These are phyloP conservation scores for Viscum album DNA, from an alignment of 177 flowering plant species.

Conservation along the genomic window DNA sequence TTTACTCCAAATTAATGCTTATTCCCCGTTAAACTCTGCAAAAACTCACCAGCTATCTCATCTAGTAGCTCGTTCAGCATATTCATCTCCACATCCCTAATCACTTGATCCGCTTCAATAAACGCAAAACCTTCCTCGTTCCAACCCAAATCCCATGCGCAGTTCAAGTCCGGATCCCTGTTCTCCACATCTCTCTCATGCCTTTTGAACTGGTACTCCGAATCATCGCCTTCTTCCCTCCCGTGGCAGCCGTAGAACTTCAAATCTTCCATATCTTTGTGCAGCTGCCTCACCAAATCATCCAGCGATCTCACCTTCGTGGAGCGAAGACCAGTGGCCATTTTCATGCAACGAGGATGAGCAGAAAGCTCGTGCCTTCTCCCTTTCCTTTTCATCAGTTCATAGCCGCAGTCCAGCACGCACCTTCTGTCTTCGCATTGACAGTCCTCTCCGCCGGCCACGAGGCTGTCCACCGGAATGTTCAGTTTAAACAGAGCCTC, in stretches of 20 bases:
- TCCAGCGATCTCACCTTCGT: slow-evolving; percentile 36
- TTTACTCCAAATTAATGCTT: slow-evolving; percentile 1
- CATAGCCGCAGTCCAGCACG: slow-evolving; percentile 50
- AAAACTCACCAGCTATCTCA: slow-evolving; percentile 38
- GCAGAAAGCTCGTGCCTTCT: slow-evolving; percentile 39
- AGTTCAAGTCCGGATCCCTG: slow-evolving; percentile 40
- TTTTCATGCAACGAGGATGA: slow-evolving; percentile 23
- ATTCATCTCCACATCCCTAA: slow-evolving; percentile 49
- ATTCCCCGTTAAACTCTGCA: slow-evolving; percentile 10
- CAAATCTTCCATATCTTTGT: slow-evolving; percentile 41
- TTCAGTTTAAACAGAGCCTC: slow-evolving; percentile 73
- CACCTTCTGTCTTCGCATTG: slow-evolving; percentile 36
- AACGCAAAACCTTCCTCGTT: slow-evolving; percentile 22
- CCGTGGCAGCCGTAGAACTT: slow-evolving; percentile 24
- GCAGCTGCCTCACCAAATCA: slow-evolving; percentile 51
- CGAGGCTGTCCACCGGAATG: slow-evolving; percentile 45
- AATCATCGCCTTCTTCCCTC: slow-evolving; percentile 17
- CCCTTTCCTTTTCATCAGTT: slow-evolving; percentile 68
- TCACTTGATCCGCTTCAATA: slow-evolving; percentile 43
- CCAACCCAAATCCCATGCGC: slow-evolving; percentile 91
- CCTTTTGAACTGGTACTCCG: slow-evolving; percentile 37
- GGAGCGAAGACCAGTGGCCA: slow-evolving; percentile 14
- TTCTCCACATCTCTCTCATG: slow-evolving; percentile 44
- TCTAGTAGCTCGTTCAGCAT: slow-evolving; percentile 50
- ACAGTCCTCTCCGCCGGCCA: slow-evolving; percentile 17